phyloP scores from a whole-genome alignment of 345 rosid genomes.

The Sonneratia alba region DNA sequence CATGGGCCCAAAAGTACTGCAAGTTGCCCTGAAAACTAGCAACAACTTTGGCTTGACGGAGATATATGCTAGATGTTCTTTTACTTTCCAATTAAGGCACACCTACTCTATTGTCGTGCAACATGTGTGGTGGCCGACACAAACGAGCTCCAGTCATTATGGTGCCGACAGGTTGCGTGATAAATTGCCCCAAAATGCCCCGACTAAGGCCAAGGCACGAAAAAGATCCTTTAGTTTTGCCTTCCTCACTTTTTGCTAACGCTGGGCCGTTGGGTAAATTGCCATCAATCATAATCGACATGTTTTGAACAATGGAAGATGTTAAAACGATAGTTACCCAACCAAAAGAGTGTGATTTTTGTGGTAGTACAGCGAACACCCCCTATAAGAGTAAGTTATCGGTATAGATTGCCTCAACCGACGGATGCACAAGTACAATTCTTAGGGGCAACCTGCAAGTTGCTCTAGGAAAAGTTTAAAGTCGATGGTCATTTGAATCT shows the following conservation, averaged over 20 bases:
- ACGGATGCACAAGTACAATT: no score
- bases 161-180: slow-evolving; percentile 2
- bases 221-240: not conserved
- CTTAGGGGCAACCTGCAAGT: no score
- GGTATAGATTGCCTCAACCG: no score
- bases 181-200: not conserved
- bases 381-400: no score
- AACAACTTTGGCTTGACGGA: no score
- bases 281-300: no score
- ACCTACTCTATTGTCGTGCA: not conserved
- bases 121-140: slow-evolving; percentile 8
- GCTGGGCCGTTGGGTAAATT: not conserved
- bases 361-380: no score
- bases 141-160: slow-evolving; percentile 1
- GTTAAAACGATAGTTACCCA: not conserved
- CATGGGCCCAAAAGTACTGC: no score
- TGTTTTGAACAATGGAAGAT: no score
- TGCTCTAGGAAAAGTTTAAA: no score
- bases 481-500: no score
- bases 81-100: not conserved
- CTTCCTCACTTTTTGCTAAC: not conserved
- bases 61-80: not conserved
- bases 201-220: not conserved
- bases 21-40: no score
- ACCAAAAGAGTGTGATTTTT: not conserved